Evolutionary conservation across 345 rosid genomes (phyloP).

Genomic region (Streptanthus diversifolius): DNA sequence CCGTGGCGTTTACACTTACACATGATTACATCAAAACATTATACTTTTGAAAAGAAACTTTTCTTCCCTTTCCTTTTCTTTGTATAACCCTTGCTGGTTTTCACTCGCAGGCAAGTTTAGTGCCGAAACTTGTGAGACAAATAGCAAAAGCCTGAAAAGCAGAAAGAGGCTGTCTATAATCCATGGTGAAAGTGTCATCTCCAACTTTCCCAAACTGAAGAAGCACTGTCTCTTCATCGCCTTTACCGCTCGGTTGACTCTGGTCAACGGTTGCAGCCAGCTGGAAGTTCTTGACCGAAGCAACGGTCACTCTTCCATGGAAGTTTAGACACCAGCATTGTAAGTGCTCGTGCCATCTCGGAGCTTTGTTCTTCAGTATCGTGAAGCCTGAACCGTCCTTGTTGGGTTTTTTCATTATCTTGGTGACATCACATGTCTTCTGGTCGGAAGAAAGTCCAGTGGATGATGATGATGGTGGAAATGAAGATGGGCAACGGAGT

Average conservation of each 20-base stretch:
- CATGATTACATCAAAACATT: slow-evolving; percentile 25
- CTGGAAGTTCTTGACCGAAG: slow-evolving; percentile 92
- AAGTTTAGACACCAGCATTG: slow-evolving; percentile 98
- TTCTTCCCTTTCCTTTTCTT: not conserved
- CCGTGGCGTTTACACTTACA: slow-evolving; percentile 21
- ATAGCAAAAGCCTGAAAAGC: slow-evolving; percentile 92
- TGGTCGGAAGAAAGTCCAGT: slow-evolving; percentile 5
- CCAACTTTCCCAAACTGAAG: slow-evolving; percentile 93
- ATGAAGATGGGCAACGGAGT: slow-evolving; percentile 47
- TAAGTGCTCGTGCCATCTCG: slow-evolving; percentile 93
- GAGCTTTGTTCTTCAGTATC: slow-evolving; percentile 75
- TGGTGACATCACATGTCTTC: slow-evolving; percentile 30
- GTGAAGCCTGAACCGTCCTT: slow-evolving; percentile 37
- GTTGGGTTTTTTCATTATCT: slow-evolving; percentile 38
- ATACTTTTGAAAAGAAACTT: not conserved
- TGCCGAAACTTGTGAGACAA: slow-evolving; percentile 94
- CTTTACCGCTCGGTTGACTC: slow-evolving; percentile 82
- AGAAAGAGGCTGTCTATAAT: slow-evolving; percentile 85
- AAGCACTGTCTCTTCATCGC: slow-evolving; percentile 80
- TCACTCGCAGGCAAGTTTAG: slow-evolving; percentile 90
- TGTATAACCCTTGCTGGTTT: not conserved
- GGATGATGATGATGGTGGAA: slow-evolving; percentile 20
- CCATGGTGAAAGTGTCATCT: slow-evolving; percentile 88
- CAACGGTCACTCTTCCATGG: slow-evolving; percentile 91
- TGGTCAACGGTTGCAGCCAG: slow-evolving; percentile 71